Evolutionary conservation across 495 filamentous ascomycete species (phyloP).

Genomic region (Chaetomium cochliodes): DNA sequence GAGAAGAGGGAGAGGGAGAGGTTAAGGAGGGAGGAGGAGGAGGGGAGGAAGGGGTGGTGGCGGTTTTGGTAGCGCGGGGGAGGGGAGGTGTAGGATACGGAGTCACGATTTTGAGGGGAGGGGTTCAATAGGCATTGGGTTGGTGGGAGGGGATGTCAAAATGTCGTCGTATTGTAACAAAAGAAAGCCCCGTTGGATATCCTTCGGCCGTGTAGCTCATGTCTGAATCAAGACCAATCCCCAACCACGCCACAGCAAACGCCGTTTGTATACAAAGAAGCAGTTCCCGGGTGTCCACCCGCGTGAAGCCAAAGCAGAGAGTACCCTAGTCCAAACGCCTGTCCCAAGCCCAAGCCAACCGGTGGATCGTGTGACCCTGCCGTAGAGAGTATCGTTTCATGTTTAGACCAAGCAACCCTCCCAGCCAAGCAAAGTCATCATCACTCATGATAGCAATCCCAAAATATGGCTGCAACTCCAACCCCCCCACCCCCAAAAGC

Average conservation of each 20-base stretch:
- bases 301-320: too few relatives aligned
- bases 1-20: slow-evolving; percentile 49
- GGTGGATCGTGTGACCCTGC: background rate
- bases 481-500: background rate
- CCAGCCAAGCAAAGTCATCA: background rate
- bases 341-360: background rate
- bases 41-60: slow-evolving; percentile 43
- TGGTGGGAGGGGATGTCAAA: background rate
- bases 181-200: background rate
- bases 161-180: background rate
- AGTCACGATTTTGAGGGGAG: background rate
- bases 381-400: background rate
- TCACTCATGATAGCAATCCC: slow-evolving; percentile 3
- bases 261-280: background rate
- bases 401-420: background rate
- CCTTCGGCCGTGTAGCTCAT: background rate
- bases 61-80: slow-evolving; percentile 50
- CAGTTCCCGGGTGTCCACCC: background rate
- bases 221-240: background rate
- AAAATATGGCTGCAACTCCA: background rate
- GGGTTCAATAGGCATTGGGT: background rate
- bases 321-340: background rate
- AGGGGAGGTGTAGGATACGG: background rate
- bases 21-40: slow-evolving; percentile 50
- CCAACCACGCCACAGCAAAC: background rate